Evolutionary conservation across 345 rosid species (phyloP).

Genomic region (Arabidopsis arenosa): DNA sequence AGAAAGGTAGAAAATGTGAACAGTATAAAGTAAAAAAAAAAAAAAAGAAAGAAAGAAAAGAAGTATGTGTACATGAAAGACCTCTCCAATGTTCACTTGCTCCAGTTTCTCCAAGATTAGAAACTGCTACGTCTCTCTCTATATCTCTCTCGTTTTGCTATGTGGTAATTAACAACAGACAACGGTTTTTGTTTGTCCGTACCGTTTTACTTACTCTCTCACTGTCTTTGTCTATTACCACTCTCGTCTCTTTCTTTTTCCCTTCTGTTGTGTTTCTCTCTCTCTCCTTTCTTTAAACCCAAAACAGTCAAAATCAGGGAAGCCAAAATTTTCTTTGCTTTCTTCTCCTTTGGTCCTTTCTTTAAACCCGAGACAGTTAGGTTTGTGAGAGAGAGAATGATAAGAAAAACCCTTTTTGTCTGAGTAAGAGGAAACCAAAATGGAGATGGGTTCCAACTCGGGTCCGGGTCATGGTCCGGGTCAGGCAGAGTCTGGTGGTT

Average conservation of each 20-base stretch:
- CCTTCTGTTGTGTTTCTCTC: conserved; percentile 28
- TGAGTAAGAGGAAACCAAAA: conserved; percentile 42
- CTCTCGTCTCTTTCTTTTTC: conserved; percentile 36
- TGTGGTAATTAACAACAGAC: conserved; percentile 32
- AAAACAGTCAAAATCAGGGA: conserved; percentile 43
- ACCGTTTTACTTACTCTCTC: conserved; percentile 39
- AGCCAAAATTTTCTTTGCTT: conserved; percentile 32
- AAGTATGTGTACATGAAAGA: conserved; percentile 25
- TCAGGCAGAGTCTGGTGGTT: conserved; percentile 55
- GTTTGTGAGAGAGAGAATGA: conserved; percentile 21
- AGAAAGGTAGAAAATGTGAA: conserved; percentile 34
- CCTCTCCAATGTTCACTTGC: conserved; percentile 42
- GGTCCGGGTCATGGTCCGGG: conserved; percentile 57
- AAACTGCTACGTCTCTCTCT: conserved; percentile 30
- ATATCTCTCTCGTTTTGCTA: conserved; percentile 21
- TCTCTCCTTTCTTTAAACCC: conserved; percentile 23
- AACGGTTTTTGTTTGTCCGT: conserved; percentile 35
- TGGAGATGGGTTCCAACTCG: conserved; percentile 75
- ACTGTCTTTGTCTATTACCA: conserved; percentile 55
- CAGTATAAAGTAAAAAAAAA: conserved; percentile 5
- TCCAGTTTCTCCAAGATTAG: conserved; percentile 34
- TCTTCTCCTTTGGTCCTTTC: conserved; percentile 36
- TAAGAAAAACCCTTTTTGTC: conserved; percentile 28
- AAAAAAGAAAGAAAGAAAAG: too few relatives aligned
- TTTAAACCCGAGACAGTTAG: conserved; percentile 32